These are phyloP conservation scores for Paraglomus brasilianum DNA, from an alignment of 192 early-diverging fungal species.

Conservation along the genomic window DNA sequence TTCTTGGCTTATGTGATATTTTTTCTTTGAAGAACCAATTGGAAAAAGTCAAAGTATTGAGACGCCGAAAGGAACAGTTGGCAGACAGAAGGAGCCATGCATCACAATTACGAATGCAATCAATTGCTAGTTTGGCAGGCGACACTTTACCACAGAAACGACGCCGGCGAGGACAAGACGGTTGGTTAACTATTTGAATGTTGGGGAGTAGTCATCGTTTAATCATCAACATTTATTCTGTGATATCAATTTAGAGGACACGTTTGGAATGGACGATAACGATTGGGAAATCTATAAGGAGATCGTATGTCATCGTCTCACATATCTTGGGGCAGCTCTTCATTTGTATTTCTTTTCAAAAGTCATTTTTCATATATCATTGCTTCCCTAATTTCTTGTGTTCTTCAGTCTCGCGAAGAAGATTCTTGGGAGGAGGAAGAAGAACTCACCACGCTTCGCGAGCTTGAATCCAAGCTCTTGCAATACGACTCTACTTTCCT, in stretches of 20 bases:
- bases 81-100: constrained; percentile 84
- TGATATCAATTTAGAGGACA: constrained; percentile 62
- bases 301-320: constrained; percentile 59
- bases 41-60: constrained; percentile 67
- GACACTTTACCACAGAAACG: constrained; percentile 53
- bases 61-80: constrained; percentile 71
- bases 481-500: constrained; percentile 75
- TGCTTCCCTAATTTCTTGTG: no score
- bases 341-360: no score
- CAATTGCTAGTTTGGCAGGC: constrained; percentile 80
- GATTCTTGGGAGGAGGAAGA: constrained; percentile 79
- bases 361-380: no score
- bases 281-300: constrained; percentile 93
- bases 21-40: constrained; percentile 47
- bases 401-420: constrained; percentile 48
- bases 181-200: constrained; percentile 33
- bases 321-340: background rate
- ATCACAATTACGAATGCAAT: constrained; percentile 81
- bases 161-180: constrained; percentile 59
- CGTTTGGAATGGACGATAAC: constrained; percentile 89
- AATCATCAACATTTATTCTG: background rate
- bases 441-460: constrained; percentile 63
- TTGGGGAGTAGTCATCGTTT: background rate
- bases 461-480: constrained; percentile 70
- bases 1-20: background rate